These are phyloP conservation scores for Chaetoscypha palmicola DNA, from an alignment of 2,329 filamentous ascomycete species.

Conservation along the genomic window DNA sequence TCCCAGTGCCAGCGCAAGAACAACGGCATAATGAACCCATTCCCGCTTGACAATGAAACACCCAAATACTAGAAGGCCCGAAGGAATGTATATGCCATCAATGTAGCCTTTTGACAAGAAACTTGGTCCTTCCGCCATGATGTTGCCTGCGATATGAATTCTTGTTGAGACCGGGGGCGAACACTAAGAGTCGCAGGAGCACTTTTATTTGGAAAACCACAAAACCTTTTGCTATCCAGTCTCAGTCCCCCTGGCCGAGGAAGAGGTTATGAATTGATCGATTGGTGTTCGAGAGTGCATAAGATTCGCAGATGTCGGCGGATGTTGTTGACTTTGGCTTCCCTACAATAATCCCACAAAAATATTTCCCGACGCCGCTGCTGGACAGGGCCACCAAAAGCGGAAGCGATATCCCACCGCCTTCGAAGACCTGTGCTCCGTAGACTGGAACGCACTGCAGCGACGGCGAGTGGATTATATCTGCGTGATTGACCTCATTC, in stretches of 20 bases:
- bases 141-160: constrained; percentile 1
- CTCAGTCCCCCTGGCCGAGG: too few relatives aligned
- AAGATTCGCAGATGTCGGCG: too few relatives aligned
- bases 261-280: too few relatives aligned
- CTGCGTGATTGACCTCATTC: too few relatives aligned
- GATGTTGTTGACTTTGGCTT: too few relatives aligned
- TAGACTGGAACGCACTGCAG: too few relatives aligned
- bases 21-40: constrained; percentile 64
- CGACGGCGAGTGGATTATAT: too few relatives aligned
- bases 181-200: too few relatives aligned
- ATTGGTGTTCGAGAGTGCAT: too few relatives aligned
- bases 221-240: too few relatives aligned
- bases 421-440: too few relatives aligned
- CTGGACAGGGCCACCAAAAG: neutral
- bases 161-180: neutral
- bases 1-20: constrained; percentile 58
- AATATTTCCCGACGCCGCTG: neutral
- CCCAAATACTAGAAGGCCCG: constrained; percentile 69
- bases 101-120: constrained; percentile 56
- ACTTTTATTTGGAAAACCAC: too few relatives aligned
- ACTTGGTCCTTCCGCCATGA: constrained; percentile 25
- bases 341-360: neutral
- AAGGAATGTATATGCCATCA: constrained; percentile 77
- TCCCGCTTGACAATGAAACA: constrained; percentile 72
- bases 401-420: neutral